Evolutionary conservation across 306 rosid genomes (phyloP), one percentile per base, ranked within the genome.

Genomic region (Quercus alba): DNA sequence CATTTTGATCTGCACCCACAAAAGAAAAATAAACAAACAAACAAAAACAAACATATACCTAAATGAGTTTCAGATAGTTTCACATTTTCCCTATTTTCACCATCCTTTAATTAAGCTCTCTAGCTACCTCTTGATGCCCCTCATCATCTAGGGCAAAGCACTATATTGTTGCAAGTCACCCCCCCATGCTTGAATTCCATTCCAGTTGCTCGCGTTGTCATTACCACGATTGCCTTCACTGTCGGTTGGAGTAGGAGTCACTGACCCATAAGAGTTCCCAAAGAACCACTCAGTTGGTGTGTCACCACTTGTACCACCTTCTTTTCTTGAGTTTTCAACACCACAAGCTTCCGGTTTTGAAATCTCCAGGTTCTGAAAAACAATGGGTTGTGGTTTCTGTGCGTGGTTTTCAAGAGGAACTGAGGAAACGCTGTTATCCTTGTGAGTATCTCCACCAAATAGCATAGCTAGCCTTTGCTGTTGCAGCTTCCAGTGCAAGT

Each of bases 401-500:
- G 76, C 72, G 75, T 87, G 89, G 81, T 70, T 85, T 85, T 80
- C 86, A 66, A 78, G 38, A 49, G 55, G 68, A 80, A 76, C 41
- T 2, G 35, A 35, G 21, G 81, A 66, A 80, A 73, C 78, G 26
- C 61, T n/a, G 58, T 25, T 46, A 12, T 81, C 85, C 69, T 78
- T 87, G 21, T 75, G 84, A 51, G 35, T 74, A 14, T 85, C 87
- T 2, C 80, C 88, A 13, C 91, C 93, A 52, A 90, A 87, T 30
- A 94, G 63, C 93, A 77, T 81, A n/a, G 95, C 81, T 26, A 95
- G 83, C 28, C 99, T 69, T 78, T 91, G 99, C 81, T 95, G 98
- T 81, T 95, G 99, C 6, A 95, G 74, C 81, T 90, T 95, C 95
- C 94, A 91, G 90, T 95, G 99, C 83, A 95, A 91, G 89, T 95